Percentiles rank a stretch among this genome's conserved stretches.
These are phyloP conservation scores for Podila horticola DNA, from an alignment of 192 early-diverging fungal species.

Conservation along the genomic window DNA sequence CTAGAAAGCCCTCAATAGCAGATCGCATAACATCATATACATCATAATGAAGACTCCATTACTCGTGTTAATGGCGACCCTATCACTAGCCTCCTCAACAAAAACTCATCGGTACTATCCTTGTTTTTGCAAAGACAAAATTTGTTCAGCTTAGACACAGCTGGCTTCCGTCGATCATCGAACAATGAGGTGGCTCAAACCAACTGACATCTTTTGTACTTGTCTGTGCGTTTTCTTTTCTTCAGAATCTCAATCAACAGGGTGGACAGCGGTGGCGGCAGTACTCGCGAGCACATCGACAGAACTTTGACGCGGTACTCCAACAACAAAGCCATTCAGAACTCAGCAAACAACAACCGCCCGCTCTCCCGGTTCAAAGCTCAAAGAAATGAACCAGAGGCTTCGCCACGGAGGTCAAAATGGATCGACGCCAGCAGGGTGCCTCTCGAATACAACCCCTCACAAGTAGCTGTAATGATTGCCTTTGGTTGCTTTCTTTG, in stretches of 20 bases:
- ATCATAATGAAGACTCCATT: background rate
- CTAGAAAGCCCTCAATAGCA: background rate
- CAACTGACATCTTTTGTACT: too few relatives aligned
- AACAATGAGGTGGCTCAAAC: too few relatives aligned
- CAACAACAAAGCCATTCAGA: background rate
- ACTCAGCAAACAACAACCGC: too few relatives aligned
- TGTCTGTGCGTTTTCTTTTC: too few relatives aligned
- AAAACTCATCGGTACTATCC: background rate
- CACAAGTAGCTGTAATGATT: conserved; percentile 14
- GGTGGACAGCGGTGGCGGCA: background rate
- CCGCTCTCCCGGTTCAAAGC: too few relatives aligned
- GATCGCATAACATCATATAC: background rate
- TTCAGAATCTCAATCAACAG: background rate
- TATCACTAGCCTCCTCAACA: background rate
- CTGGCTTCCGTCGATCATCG: too few relatives aligned
- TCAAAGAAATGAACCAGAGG: background rate
- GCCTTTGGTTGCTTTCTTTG: background rate
- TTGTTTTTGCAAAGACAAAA: too few relatives aligned
- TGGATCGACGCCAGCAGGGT: conserved; percentile 10
- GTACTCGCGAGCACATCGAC: background rate
- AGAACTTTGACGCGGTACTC: conserved; percentile 1
- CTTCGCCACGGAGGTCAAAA: conserved; percentile 2
- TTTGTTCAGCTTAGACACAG: too few relatives aligned
- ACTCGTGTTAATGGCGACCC: background rate
- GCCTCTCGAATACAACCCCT: conserved; percentile 13